Percentiles rank a stretch among this genome's conserved stretches.
Evolutionary conservation across 495 filamentous ascomycete species (phyloP).

Genomic region (Poronia punctata): DNA sequence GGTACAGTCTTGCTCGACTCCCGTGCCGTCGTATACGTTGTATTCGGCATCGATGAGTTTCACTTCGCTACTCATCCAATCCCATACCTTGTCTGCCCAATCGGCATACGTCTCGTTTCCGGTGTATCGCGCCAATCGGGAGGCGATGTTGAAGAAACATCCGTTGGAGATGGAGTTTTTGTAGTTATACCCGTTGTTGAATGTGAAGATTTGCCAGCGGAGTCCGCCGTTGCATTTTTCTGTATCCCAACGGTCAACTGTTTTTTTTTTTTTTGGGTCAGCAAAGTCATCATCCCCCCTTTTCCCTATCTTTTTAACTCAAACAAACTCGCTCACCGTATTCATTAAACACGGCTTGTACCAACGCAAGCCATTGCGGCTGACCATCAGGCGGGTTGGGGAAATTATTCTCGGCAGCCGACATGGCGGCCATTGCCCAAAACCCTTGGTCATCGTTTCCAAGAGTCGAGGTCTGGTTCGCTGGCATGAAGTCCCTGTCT

Average conservation of each 20-base stretch:
- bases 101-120: slow-evolving; percentile 67
- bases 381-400: slow-evolving; percentile 55
- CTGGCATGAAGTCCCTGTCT: slow-evolving; percentile 66
- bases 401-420: slow-evolving; percentile 72
- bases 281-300: neutral
- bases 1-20: slow-evolving; percentile 49
- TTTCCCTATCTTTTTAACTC: too few species aligned
- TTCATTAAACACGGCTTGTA: slow-evolving; percentile 71
- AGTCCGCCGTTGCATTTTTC: slow-evolving; percentile 67
- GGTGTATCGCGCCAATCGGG: slow-evolving; percentile 66
- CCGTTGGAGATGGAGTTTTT: slow-evolving; percentile 78
- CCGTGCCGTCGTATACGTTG: slow-evolving; percentile 62
- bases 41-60: slow-evolving; percentile 56
- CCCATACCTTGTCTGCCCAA: slow-evolving; percentile 66
- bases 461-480: slow-evolving; percentile 67
- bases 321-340: too few species aligned
- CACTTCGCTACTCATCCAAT: slow-evolving; percentile 55
- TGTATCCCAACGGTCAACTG: slow-evolving; percentile 58
- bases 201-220: slow-evolving; percentile 78
- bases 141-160: slow-evolving; percentile 74
- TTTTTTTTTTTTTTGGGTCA: neutral
- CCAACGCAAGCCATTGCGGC: slow-evolving; percentile 72
- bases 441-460: slow-evolving; percentile 87
- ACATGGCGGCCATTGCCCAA: slow-evolving; percentile 78
- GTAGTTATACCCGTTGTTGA: slow-evolving; percentile 73